Conservation (phyloP, 116 monocot genomes). For the Dioscorea cayenensis region DNA sequence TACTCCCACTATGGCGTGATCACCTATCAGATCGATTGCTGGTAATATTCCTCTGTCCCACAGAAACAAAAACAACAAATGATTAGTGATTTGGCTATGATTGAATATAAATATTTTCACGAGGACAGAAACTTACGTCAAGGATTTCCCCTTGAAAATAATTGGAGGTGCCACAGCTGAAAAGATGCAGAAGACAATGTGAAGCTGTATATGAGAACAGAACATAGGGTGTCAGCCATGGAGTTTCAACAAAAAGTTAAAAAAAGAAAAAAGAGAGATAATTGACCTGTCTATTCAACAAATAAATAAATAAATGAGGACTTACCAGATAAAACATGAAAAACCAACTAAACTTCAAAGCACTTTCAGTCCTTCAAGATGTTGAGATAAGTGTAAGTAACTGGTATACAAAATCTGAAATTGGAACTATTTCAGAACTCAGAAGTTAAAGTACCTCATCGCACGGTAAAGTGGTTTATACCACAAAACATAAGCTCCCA, state of each 20-base stretch:
- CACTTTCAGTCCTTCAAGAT: constrained; percentile 77
- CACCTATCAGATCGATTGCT: constrained; percentile 61
- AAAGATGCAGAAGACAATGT: constrained; percentile 78
- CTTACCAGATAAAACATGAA: constrained; percentile 71
- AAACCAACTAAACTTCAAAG: constrained; percentile 74
- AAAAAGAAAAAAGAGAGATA: not conserved
- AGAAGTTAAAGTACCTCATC: constrained; percentile 31
- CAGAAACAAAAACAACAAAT: constrained; percentile 3
- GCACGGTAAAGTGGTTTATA: constrained; percentile 63
- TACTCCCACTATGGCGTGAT: constrained; percentile 58
- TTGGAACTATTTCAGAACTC: not conserved
- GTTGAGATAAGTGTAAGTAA: constrained; percentile 1
- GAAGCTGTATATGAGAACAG: constrained; percentile 43
- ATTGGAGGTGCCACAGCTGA: constrained; percentile 96
- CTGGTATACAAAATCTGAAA: not conserved
- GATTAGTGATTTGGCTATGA: not conserved
- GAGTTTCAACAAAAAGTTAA: not conserved
- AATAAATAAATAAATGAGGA: not conserved
- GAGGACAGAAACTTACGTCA: constrained; percentile 65
- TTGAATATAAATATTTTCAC: not conserved
- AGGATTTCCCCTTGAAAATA: constrained; percentile 87
- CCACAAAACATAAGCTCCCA: constrained; percentile 61
- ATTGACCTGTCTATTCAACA: not conserved
- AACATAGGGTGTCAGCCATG: not conserved
- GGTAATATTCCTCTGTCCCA: constrained; percentile 70